A percentile compares a stretch with the other conserved stretches of the same genome.
Conservation (phyloP, 1,139 yeast genomes). For the Magnusiomyces sp. region DNA sequence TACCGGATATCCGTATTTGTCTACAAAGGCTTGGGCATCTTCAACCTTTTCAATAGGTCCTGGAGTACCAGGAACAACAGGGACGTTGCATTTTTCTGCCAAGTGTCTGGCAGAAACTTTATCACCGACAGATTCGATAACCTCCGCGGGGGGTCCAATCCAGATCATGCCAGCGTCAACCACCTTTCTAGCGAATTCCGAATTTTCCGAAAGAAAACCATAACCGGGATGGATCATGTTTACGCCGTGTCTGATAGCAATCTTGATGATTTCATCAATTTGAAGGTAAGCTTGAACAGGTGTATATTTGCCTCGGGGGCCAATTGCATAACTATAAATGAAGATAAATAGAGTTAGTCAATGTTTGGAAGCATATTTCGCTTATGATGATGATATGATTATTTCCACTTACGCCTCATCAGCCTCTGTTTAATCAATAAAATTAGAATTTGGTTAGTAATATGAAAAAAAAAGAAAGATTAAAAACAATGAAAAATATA, state of each 20-base stretch:
- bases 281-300: constrained; percentile 97
- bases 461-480: not conserved
- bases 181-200: constrained; percentile 89
- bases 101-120: constrained; percentile 89
- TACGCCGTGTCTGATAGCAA: constrained; percentile 81
- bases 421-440: not conserved
- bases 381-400: too few species aligned
- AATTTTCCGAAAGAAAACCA: constrained; percentile 81
- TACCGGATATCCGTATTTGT: constrained; percentile 84
- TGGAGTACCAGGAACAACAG: constrained; percentile 96
- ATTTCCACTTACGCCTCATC: not conserved
- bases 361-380: not conserved
- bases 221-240: constrained; percentile 99
- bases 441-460: too few species aligned
- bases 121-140: constrained; percentile 96
- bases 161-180: constrained; percentile 88
- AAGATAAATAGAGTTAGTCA: not conserved
- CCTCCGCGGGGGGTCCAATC: constrained; percentile 87
- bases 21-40: constrained; percentile 74
- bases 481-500: constrained; percentile 3
- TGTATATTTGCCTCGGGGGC: constrained; percentile 77
- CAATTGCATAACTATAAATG: constrained; percentile 56
- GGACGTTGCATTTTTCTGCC: constrained; percentile 76
- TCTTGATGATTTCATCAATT: constrained; percentile 86
- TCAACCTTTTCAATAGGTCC: constrained; percentile 83